phyloP scores from a whole-genome alignment of 352 stramenopile genomes.

The Albugo candida region DNA sequence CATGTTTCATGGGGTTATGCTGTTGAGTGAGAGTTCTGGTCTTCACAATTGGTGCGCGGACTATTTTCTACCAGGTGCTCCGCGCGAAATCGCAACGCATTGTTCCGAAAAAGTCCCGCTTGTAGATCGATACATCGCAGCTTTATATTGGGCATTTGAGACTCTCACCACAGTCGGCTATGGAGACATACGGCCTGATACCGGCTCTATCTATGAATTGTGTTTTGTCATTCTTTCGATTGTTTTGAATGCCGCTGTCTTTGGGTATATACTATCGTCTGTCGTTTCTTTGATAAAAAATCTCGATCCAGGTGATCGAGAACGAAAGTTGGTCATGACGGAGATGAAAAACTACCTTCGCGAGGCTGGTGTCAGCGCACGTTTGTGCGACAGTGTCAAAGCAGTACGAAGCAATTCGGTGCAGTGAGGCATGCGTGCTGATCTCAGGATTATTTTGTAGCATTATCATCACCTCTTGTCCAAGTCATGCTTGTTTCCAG shows the following conservation, averaged over 20 bases:
- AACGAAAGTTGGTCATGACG: conserved; percentile 53
- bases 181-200: conserved; percentile 21
- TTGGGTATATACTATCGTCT: conserved; percentile 62
- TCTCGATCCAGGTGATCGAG: conserved; percentile 46
- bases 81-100: conserved; percentile 4
- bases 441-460: conserved; percentile 10
- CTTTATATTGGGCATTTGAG: conserved; percentile 50
- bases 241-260: conserved; percentile 60
- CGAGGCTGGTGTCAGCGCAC: conserved; percentile 29
- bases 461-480: conserved; percentile 53
- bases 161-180: conserved; percentile 63
- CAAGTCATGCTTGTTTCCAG: conserved; percentile 51
- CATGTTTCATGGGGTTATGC: conserved; percentile 57
- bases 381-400: conserved; percentile 47
- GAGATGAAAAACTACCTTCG: conserved; percentile 77
- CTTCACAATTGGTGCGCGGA: conserved; percentile 32
- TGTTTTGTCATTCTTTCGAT: conserved; percentile 43
- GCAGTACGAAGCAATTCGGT: conserved; percentile 11
- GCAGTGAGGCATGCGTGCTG: conserved; percentile 1
- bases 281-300: conserved; percentile 70
- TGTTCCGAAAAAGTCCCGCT: conserved; percentile 2
- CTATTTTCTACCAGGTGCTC: conserved; percentile 15
- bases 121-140: conserved; percentile 26
- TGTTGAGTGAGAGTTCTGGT: conserved; percentile 25
- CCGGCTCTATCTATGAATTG: conserved; percentile 36